Evolutionary conservation across 331 rosid species (phyloP), one percentile per base, ranked within the genome.

Genomic region (Malus hybrid): DNA sequence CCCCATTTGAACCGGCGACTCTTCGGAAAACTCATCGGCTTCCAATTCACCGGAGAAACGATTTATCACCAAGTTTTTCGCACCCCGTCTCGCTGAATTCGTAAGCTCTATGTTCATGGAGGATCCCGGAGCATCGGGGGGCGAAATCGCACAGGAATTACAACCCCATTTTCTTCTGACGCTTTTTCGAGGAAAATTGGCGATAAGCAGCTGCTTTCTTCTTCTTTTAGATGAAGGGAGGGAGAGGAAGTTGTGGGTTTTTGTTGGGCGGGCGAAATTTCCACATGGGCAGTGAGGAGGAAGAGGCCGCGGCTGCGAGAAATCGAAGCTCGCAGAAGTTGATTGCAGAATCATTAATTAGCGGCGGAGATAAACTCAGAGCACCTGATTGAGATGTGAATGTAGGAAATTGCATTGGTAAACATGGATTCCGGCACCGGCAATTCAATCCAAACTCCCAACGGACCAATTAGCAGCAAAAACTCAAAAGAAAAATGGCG

Each of bases 311-410:
- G 81, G 12, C 18, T 48, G 86, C 42, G 96, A 82, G 87, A 84
- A 82, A 27, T 77, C 82, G 74, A 84, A 83, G 81, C 69, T 80
- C 69, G 86, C 67, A 29, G 88, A 81, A n/a, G 81, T 20, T 24
- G 80, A 85, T 67, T 81, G 99, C 32, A 85, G 72, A 86, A 85
- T 86, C 96, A 94, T 91, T 78, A 84, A 85, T 83, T 18, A 50
- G 76, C 6, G 39, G 63, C 48, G 19, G 29, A 59, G 74, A 66
- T 70, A 69, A 67, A 61, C 75, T 73, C 81, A 76, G 69, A 33
- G 20, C 50, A 34, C 73, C 54, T 13, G 32, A 20, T 42, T 42
- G 62, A 56, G 78, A 65, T 34, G 65, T 50, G 39, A 76, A 74
- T 65, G 67, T 52, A 54, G 75, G 72, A 72, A 78, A 81, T 81